phyloP scores from a whole-genome alignment of 1,284 basidiomycete genomes.

The Athelia sp. region DNA sequence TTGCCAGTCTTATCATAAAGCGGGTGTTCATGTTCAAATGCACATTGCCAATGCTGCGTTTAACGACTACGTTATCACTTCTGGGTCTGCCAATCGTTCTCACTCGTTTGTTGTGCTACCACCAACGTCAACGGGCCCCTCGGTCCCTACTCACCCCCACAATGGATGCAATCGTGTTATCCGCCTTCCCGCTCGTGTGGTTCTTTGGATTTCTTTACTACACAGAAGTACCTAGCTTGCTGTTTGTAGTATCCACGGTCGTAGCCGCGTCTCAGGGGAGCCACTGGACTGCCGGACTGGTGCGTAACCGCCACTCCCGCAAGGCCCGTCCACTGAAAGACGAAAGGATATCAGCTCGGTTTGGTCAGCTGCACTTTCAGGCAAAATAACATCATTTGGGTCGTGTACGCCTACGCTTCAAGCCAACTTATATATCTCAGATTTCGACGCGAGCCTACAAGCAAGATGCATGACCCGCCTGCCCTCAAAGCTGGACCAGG shows the following conservation, averaged over 20 bases:
- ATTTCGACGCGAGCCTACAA: slow-evolving; percentile 47
- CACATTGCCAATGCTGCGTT: slow-evolving; percentile 66
- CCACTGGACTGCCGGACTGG: slow-evolving; percentile 66
- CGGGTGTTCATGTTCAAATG: slow-evolving; percentile 70
- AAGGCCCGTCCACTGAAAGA: slow-evolving; percentile 15
- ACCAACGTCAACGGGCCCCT: slow-evolving; percentile 57
- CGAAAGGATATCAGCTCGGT: slow-evolving; percentile 53
- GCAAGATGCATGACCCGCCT: slow-evolving; percentile 62
- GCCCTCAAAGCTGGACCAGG: slow-evolving; percentile 55
- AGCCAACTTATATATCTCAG: slow-evolving; percentile 67
- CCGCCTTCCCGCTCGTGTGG: slow-evolving; percentile 72
- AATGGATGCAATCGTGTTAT: slow-evolving; percentile 56
- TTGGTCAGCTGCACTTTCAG: slow-evolving; percentile 78
- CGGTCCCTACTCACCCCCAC: slow-evolving; percentile 46
- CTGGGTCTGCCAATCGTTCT: slow-evolving; percentile 58
- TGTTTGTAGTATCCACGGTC: slow-evolving; percentile 62
- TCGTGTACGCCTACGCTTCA: slow-evolving; percentile 71
- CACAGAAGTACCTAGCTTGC: slow-evolving; percentile 81
- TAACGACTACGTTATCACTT: slow-evolving; percentile 62
- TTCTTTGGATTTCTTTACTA: slow-evolving; percentile 94
- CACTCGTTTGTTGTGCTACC: slow-evolving; percentile 56
- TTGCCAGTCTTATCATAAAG: slow-evolving; percentile 63
- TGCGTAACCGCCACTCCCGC: slow-evolving; percentile 34
- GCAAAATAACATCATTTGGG: slow-evolving; percentile 93
- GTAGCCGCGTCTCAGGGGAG: slow-evolving; percentile 52